A percentile compares a stretch with the other conserved stretches of the same genome.
phyloP scores from a whole-genome alignment of 116 monocot genomes.

The Thalassia testudinum region DNA sequence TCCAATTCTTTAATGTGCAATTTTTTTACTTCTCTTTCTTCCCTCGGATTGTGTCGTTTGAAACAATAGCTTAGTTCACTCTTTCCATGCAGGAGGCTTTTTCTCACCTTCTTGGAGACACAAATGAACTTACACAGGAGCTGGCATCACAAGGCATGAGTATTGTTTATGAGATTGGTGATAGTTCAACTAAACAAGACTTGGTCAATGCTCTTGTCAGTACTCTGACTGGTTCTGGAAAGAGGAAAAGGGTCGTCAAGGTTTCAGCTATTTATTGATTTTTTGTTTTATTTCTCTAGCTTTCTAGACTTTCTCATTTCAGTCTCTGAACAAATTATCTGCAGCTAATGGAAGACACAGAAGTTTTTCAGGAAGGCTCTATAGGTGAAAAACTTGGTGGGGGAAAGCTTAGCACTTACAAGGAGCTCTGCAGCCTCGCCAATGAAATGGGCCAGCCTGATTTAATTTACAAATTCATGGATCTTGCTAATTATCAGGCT shows the following conservation, averaged over 20 bases:
- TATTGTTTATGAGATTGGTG: conserved; percentile 98
- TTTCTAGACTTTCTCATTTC: neutral
- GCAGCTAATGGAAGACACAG: conserved; percentile 79
- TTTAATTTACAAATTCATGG: conserved; percentile 96
- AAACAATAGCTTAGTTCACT: too few species aligned
- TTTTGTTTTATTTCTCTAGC: neutral
- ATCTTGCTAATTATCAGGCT: conserved; percentile 95
- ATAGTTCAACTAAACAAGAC: conserved; percentile 69
- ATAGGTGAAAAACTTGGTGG: conserved; percentile 73
- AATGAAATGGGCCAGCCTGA: conserved; percentile 99
- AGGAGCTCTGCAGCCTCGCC: conserved; percentile 90
- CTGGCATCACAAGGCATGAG: conserved; percentile 99
- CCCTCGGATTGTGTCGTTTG: too few species aligned
- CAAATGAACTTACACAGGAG: conserved; percentile 95
- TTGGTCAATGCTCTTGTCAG: conserved; percentile 86
- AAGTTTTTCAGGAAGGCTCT: conserved; percentile 94
- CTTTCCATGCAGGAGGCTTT: conserved; percentile 89
- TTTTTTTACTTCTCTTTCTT: too few species aligned
- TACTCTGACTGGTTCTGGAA: conserved; percentile 92
- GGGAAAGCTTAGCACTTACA: conserved; percentile 90
- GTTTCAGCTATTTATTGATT: conserved; percentile 11
- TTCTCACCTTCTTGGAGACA: conserved; percentile 88
- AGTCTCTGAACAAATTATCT: neutral
- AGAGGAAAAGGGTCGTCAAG: conserved; percentile 90
- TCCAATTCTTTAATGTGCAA: too few species aligned